A percentile compares a stretch with the other conserved stretches of the same genome.
Conservation (phyloP, 2,329 filamentous ascomycete genomes). For the Lojkania enalia region DNA sequence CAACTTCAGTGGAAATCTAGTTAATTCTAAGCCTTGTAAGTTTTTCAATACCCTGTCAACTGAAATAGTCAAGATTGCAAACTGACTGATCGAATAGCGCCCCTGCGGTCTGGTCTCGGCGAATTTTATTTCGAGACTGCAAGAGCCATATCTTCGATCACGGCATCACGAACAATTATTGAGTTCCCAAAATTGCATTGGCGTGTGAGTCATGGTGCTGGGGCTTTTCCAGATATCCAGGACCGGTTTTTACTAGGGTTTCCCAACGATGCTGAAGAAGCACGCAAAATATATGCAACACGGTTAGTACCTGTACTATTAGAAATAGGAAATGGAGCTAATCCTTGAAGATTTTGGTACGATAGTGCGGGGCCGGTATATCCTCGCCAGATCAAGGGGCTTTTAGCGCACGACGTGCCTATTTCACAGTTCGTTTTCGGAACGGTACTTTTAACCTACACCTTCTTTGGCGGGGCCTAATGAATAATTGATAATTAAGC, state of each 20-base stretch:
- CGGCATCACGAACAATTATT: conserved; percentile 30
- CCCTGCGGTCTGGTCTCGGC: conserved; percentile 38
- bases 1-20: conserved; percentile 26
- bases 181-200: conserved; percentile 38
- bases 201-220: conserved; percentile 41
- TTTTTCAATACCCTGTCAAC: neutral
- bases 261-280: conserved; percentile 25
- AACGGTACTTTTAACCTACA: conserved; percentile 25
- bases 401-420: conserved; percentile 37
- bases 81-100: conserved; percentile 22
- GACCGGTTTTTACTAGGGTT: conserved; percentile 42
- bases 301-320: conserved; percentile 11
- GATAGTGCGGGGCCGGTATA: conserved; percentile 45
- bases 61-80: neutral
- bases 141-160: conserved; percentile 39
- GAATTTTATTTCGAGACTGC: conserved; percentile 46
- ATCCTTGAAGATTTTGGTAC: conserved; percentile 35
- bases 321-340: neutral
- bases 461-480: neutral
- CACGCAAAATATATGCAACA: conserved; percentile 32
- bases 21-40: conserved; percentile 39
- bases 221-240: conserved; percentile 41
- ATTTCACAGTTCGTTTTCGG: conserved; percentile 41
- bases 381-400: conserved; percentile 40
- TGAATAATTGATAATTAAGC: neutral